These are phyloP conservation scores for Lecanicillium sp. DNA, from an alignment of 2,329 filamentous ascomycete genomes.

Conservation along the genomic window DNA sequence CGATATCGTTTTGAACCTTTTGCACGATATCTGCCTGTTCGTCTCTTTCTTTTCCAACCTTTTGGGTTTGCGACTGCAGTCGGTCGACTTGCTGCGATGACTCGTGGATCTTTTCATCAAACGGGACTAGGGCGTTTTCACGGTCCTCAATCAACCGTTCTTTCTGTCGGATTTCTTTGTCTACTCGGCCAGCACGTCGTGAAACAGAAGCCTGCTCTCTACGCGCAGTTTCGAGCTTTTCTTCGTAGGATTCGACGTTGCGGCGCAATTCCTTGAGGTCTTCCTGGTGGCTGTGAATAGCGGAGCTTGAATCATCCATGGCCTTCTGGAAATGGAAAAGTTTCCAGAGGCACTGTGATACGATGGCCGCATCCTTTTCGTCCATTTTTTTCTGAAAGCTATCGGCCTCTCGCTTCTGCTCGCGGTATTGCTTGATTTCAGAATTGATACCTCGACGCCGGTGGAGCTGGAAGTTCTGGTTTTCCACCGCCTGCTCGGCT, in stretches of 20 bases:
- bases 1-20: slow-evolving; percentile 73
- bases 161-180: slow-evolving; percentile 77
- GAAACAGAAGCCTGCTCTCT: slow-evolving; percentile 74
- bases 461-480: slow-evolving; percentile 82
- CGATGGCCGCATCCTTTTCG: slow-evolving; percentile 83
- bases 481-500: slow-evolving; percentile 79
- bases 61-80: slow-evolving; percentile 60
- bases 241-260: slow-evolving; percentile 78
- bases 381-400: slow-evolving; percentile 87
- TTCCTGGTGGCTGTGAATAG: slow-evolving; percentile 90
- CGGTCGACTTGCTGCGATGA: slow-evolving; percentile 64
- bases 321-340: slow-evolving; percentile 89
- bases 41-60: slow-evolving; percentile 70
- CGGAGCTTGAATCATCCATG: slow-evolving; percentile 84
- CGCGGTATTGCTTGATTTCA: slow-evolving; percentile 95
- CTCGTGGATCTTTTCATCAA: slow-evolving; percentile 86
- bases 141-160: slow-evolving; percentile 83
- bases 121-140: slow-evolving; percentile 77
- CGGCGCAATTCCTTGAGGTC: slow-evolving; percentile 89
- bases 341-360: slow-evolving; percentile 94
- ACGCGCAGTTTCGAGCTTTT: slow-evolving; percentile 71
- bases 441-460: slow-evolving; percentile 91
- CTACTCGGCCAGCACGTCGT: slow-evolving; percentile 72
- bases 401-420: slow-evolving; percentile 93
- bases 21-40: slow-evolving; percentile 62